Percentiles rank a stretch among this genome's conserved stretches.
phyloP scores from a whole-genome alignment of 1,139 yeast species.

The Taiozyma onychis region DNA sequence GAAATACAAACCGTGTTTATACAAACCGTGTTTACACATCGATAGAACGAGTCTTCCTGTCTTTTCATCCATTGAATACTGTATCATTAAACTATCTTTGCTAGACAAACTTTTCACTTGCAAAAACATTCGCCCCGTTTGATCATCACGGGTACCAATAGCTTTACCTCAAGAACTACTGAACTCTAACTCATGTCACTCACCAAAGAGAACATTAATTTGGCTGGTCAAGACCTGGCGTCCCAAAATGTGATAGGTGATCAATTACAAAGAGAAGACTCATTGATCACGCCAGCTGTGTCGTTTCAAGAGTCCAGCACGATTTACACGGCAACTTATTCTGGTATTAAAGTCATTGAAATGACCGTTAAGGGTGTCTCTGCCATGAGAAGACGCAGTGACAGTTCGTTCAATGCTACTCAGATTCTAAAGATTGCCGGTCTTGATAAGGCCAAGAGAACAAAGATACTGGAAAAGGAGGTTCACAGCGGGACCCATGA shows the following conservation, averaged over 20 bases:
- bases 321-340: conserved; percentile 57
- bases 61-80: not conserved
- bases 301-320: conserved; percentile 17
- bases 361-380: conserved; percentile 66
- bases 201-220: not conserved
- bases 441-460: conserved; percentile 78
- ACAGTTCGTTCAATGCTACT: conserved; percentile 88
- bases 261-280: conserved; percentile 4
- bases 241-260: not conserved
- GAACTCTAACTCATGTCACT: not conserved
- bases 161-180: not conserved
- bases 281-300: conserved; percentile 2
- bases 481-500: conserved; percentile 84
- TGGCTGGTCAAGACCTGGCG: not conserved
- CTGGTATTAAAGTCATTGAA: conserved; percentile 66
- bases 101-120: not conserved
- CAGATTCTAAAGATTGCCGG: conserved; percentile 86
- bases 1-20: not conserved
- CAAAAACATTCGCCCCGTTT: not conserved
- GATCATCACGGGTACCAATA: not conserved
- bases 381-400: conserved; percentile 75
- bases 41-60: not conserved
- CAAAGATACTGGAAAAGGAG: conserved; percentile 80
- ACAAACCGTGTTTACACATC: not conserved
- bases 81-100: not conserved